Evolutionary conservation across 768 basidiomycete genomes (phyloP), one percentile per base, ranked within the genome.

Genomic region (Auriscalpium orientale): DNA sequence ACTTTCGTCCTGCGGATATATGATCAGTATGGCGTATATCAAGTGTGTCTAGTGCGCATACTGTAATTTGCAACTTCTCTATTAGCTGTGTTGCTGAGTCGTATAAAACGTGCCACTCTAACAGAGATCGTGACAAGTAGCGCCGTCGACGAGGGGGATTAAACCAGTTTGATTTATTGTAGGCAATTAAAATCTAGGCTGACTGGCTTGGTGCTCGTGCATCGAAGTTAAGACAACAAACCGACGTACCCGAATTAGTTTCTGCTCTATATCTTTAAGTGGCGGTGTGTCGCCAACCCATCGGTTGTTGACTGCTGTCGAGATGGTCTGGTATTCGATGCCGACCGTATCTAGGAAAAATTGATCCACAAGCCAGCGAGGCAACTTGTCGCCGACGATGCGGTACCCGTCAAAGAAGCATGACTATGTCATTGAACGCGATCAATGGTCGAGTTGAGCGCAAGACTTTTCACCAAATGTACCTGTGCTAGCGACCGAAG

Each of bases 81-180:
- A 28, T 28, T 2, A 28, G 28, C 28, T 28, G 28, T 28, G 67
- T 37, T 15, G 81, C 66, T 0, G 70, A 58, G 49, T 84, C 80
- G 59, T 86, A 86, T 2, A 87, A 62, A 11, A 71, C 62, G 55
- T 90, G 88, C 86, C 87, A 87, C 36, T 84, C 80, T 3, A 82
- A 61, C 36, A 87, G 65, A 0, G 79, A 74, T 59, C 85, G 86
- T 72, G 83, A 77, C 33, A 87, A 75, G 63, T 79, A 75, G 49
- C 89, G 74, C 45, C 89, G 76, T 51, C 83, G 76, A 47, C 89
- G 75, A 2, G 86, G 75, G 8, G 83, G 84, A 62, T 90, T 91
- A 51, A 72, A 76, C 81, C 85, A 91, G 40, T 77, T 72, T 0
- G 80, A 81, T 65, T 78, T 78, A 53, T 85, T 71, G 55, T 85